Percentiles rank a stretch among this genome's conserved stretches.
Evolutionary conservation across 495 filamentous ascomycete species (phyloP).

Genomic region (Diplogelasinospora grovesii): DNA sequence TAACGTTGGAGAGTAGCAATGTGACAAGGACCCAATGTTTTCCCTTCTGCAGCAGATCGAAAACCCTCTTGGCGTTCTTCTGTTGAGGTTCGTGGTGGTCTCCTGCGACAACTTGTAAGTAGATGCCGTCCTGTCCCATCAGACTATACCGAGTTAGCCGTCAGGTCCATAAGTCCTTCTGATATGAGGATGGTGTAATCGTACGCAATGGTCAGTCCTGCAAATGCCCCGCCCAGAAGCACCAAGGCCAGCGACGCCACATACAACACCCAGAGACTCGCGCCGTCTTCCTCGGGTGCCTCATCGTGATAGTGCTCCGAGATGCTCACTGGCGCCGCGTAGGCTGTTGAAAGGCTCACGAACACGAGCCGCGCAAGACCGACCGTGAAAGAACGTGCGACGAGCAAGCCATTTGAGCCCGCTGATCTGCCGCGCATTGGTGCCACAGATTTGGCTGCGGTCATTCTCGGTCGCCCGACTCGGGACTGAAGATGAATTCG

Average conservation of each 20-base stretch:
- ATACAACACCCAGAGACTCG: slow-evolving; percentile 39
- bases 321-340: slow-evolving; percentile 23
- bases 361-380: slow-evolving; percentile 33
- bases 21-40: slow-evolving; percentile 99
- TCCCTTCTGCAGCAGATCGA: slow-evolving; percentile 72
- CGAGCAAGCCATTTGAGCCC: slow-evolving; percentile 27
- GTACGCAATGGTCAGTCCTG: slow-evolving; percentile 86
- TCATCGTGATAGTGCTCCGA: slow-evolving; percentile 22
- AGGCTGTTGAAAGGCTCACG: slow-evolving; percentile 29
- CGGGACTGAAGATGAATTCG: background rate
- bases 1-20: slow-evolving; percentile 88
- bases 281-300: slow-evolving; percentile 32
- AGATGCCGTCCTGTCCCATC: slow-evolving; percentile 91
- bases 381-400: slow-evolving; percentile 31
- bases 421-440: slow-evolving; percentile 9
- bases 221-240: slow-evolving; percentile 86
- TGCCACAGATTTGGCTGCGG: background rate
- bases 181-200: slow-evolving; percentile 9
- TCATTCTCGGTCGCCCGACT: slow-evolving; percentile 8
- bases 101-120: slow-evolving; percentile 93
- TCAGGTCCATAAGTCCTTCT: background rate
- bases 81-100: slow-evolving; percentile 61
- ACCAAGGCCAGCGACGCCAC: slow-evolving; percentile 54
- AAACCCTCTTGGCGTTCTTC: slow-evolving; percentile 74
- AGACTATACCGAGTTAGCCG: slow-evolving; percentile 35